Conservation (phyloP, 1,139 yeast species). For the Lipomyces yarrowii region DNA sequence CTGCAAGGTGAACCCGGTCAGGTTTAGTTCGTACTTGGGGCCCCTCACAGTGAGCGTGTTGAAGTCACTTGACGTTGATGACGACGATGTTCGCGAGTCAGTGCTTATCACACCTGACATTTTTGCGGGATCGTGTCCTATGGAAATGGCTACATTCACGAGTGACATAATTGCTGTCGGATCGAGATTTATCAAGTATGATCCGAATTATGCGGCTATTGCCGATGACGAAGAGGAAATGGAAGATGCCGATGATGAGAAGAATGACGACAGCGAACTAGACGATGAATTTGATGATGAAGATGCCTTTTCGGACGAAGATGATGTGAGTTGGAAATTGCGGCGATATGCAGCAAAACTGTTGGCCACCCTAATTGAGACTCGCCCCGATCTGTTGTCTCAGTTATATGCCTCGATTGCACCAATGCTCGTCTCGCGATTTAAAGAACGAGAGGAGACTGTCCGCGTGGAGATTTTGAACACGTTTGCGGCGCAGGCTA, state of each 20-base stretch:
- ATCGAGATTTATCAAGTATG: constrained; percentile 53
- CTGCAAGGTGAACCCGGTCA: constrained; percentile 37
- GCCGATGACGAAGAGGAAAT: constrained; percentile 45
- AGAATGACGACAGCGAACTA: constrained; percentile 45
- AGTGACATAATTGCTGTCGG: constrained; percentile 45
- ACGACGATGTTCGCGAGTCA: constrained; percentile 42
- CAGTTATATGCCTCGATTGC: constrained; percentile 35
- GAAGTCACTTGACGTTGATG: constrained; percentile 33
- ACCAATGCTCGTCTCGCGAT: constrained; percentile 39
- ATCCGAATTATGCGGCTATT: constrained; percentile 56
- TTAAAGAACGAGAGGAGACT: constrained; percentile 46
- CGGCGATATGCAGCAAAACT: constrained; percentile 59
- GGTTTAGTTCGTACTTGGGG: constrained; percentile 36
- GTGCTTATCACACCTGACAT: constrained; percentile 40
- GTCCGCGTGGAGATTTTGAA: constrained; percentile 45
- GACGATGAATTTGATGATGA: constrained; percentile 37
- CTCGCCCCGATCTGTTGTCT: constrained; percentile 39
- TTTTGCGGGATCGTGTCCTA: constrained; percentile 35
- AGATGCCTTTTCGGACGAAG: constrained; percentile 52
- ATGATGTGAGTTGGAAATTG: constrained; percentile 73
- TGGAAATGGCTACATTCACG: constrained; percentile 39
- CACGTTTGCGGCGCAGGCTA: too few relatives aligned
- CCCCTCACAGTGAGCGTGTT: constrained; percentile 35
- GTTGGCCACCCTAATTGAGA: constrained; percentile 47
- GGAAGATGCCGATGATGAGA: constrained; percentile 41